Percentiles rank a stretch among this genome's conserved stretches.
phyloP scores from a whole-genome alignment of 352 stramenopile genomes.

The Paralagenidium karlingii region DNA sequence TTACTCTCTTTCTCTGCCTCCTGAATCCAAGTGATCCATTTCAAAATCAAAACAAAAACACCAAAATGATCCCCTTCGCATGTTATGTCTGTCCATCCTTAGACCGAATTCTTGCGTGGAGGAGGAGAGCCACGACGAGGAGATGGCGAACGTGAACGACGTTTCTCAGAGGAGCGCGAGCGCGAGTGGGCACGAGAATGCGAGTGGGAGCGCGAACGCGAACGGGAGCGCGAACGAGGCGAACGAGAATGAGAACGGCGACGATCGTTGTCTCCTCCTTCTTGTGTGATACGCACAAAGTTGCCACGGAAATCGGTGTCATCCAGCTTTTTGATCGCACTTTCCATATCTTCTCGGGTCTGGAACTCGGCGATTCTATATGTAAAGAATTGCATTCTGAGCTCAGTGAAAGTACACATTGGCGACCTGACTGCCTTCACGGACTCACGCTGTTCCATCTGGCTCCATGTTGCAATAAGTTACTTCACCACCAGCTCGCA shows the following conservation, averaged over 20 bases:
- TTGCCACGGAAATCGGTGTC: constrained; percentile 81
- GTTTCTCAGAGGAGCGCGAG: too few species aligned
- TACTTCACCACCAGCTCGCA: constrained; percentile 71
- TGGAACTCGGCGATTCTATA: constrained; percentile 67
- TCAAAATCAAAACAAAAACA: too few species aligned
- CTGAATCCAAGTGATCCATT: too few species aligned
- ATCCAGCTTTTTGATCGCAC: constrained; percentile 74
- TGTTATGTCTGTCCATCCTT: constrained; percentile 14
- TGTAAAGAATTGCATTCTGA: neutral
- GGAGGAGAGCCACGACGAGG: too few species aligned
- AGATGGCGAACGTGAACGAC: too few species aligned
- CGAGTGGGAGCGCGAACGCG: constrained; percentile 38
- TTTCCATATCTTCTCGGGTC: constrained; percentile 73
- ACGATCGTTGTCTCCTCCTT: constrained; percentile 9
- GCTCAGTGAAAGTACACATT: neutral
- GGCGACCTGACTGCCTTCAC: too few species aligned
- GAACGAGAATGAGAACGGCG: constrained; percentile 7
- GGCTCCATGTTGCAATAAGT: constrained; percentile 77
- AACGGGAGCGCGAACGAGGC: constrained; percentile 41
- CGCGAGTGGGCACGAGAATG: constrained; percentile 56
- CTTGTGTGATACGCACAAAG: constrained; percentile 59
- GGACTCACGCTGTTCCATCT: constrained; percentile 72
- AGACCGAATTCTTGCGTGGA: constrained; percentile 61
- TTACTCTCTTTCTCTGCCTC: too few species aligned
- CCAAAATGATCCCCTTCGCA: too few species aligned